Conservation (phyloP, 257 asterid species). For the Lavandula angustifolia region DNA sequence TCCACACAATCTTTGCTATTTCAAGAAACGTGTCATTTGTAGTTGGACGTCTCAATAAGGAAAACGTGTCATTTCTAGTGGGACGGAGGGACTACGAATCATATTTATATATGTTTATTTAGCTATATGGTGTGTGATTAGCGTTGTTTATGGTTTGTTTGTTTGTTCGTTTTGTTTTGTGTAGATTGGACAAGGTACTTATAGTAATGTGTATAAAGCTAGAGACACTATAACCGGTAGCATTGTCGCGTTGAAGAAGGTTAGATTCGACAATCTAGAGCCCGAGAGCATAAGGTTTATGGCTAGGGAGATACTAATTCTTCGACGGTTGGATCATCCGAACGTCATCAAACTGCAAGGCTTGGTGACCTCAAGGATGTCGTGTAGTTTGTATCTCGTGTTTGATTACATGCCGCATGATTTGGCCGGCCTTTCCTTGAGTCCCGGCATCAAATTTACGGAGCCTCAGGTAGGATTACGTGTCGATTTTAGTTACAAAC, state of each 20-base stretch:
- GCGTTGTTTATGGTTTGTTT: slow-evolving; percentile 5
- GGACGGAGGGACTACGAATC: too few relatives aligned
- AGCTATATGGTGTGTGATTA: background rate
- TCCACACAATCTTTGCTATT: too few relatives aligned
- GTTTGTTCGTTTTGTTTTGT: background rate
- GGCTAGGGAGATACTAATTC: slow-evolving; percentile 54
- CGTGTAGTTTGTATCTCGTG: slow-evolving; percentile 57
- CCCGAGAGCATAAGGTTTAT: slow-evolving; percentile 53
- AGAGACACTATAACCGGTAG: slow-evolving; percentile 40
- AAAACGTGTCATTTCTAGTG: too few relatives aligned
- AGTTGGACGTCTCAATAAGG: too few relatives aligned
- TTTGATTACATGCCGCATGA: slow-evolving; percentile 69
- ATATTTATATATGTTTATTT: background rate
- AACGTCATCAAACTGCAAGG: slow-evolving; percentile 43
- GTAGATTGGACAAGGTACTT: slow-evolving; percentile 58
- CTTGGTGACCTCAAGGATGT: slow-evolving; percentile 45
- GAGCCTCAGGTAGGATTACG: slow-evolving; percentile 55
- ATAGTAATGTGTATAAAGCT: slow-evolving; percentile 51
- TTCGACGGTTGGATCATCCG: slow-evolving; percentile 52
- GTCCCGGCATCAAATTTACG: slow-evolving; percentile 51
- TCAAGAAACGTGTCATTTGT: too few relatives aligned
- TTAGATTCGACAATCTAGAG: slow-evolving; percentile 48
- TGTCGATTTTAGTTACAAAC: background rate
- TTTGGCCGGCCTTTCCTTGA: slow-evolving; percentile 57
- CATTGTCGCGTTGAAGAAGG: slow-evolving; percentile 52